Conservation (phyloP, 805 yeast genomes). For the Metschnikowia bowlesiae region DNA sequence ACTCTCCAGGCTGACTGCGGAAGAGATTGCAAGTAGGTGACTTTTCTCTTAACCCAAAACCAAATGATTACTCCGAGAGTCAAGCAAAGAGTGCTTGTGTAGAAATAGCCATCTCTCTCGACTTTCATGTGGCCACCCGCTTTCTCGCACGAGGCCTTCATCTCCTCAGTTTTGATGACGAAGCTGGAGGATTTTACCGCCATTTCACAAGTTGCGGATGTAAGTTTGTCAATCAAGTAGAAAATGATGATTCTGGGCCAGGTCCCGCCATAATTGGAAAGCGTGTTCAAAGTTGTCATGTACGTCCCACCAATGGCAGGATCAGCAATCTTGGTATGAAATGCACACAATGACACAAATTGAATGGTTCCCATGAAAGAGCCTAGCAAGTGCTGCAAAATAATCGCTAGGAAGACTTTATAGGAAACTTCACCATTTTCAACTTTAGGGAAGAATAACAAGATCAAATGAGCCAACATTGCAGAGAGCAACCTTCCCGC, state of each 20-base stretch:
- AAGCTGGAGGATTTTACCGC: slow-evolving; percentile 1
- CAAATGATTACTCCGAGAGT: slow-evolving; percentile 60
- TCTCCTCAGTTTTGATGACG: slow-evolving; percentile 22
- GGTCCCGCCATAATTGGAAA: slow-evolving; percentile 92
- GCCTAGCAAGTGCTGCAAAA: slow-evolving; percentile 76
- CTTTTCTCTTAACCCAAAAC: slow-evolving; percentile 63
- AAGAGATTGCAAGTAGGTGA: slow-evolving; percentile 60
- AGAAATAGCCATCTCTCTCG: slow-evolving; percentile 77
- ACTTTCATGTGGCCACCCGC: slow-evolving; percentile 54
- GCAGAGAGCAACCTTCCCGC: slow-evolving; percentile 80
- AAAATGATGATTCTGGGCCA: slow-evolving; percentile 91
- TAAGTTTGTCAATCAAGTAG: slow-evolving; percentile 73
- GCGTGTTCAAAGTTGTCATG: slow-evolving; percentile 92
- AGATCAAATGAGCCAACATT: slow-evolving; percentile 64
- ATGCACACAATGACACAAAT: slow-evolving; percentile 90
- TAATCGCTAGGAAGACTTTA: slow-evolving; percentile 63
- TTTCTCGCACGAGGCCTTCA: slow-evolving; percentile 47
- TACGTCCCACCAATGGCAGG: slow-evolving; percentile 96
- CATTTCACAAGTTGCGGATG: slow-evolving; percentile 56
- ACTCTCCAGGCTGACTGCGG: slow-evolving; percentile 80
- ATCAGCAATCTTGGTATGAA: slow-evolving; percentile 93
- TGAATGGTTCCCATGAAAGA: slow-evolving; percentile 94
- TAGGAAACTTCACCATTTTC: slow-evolving; percentile 41
- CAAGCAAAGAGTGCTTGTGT: slow-evolving; percentile 71
- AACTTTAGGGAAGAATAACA: slow-evolving; percentile 60